A percentile compares a stretch with the other conserved stretches of the same genome.
Evolutionary conservation across 1,284 basidiomycete genomes (phyloP).

Genomic region (Puccinia hordei): DNA sequence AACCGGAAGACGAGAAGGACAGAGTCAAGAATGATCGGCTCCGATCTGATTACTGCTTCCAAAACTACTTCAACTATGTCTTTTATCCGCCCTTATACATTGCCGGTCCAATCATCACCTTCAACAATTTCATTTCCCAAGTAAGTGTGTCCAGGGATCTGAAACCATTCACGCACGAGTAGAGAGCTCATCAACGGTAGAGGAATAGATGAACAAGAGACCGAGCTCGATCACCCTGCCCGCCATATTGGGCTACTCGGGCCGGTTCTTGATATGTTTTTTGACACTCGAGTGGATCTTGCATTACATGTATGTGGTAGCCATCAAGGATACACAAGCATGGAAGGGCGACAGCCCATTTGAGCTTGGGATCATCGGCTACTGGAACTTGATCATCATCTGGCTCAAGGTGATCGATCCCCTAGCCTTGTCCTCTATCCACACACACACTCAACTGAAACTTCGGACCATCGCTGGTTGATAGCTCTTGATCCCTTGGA

Average conservation of each 20-base stretch:
- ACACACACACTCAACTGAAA: too few species aligned
- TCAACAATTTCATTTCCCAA: conserved; percentile 93
- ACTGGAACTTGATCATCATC: conserved; percentile 94
- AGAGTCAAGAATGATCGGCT: conserved; percentile 64
- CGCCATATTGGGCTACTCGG: conserved; percentile 65
- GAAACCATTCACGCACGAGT: too few species aligned
- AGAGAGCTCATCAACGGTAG: too few species aligned
- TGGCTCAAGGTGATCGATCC: conserved; percentile 99
- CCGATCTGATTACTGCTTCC: conserved; percentile 64
- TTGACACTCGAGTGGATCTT: conserved; percentile 87
- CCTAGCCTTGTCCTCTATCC: too few species aligned
- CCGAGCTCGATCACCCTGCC: conserved; percentile 62
- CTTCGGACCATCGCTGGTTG: too few species aligned
- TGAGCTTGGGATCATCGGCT: conserved; percentile 87
- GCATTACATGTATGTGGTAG: conserved; percentile 95
- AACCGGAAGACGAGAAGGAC: conserved; percentile 64
- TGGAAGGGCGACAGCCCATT: conserved; percentile 71
- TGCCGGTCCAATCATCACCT: conserved; percentile 92
- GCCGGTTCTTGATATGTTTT: conserved; percentile 73
- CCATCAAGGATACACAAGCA: conserved; percentile 80
- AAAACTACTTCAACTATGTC: conserved; percentile 72
- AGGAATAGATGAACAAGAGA: conserved; percentile 60
- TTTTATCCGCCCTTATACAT: conserved; percentile 93
- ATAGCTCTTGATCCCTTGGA: conserved; percentile 92
- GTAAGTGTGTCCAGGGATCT: too few species aligned